Base-by-base conservation (phyloP, 768 basidiomycete genomes). In the Sistotremastrum niveocremeum region DNA sequence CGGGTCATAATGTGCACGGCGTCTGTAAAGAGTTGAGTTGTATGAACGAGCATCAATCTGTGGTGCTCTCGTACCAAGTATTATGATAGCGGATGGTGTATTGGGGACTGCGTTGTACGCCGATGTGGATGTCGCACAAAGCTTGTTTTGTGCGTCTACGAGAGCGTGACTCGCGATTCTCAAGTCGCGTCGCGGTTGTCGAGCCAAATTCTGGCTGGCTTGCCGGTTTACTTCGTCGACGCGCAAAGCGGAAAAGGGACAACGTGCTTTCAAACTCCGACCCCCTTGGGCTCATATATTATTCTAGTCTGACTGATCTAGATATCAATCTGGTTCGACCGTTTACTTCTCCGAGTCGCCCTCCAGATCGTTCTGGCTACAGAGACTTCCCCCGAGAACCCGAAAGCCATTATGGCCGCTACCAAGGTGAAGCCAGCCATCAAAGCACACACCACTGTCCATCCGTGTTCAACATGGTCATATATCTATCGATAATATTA, bases 381-480 rank as follows among this genome's bases (percentile, higher is more conserved):
- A 29, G 11, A 12, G 3, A 35, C 56, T 28, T 64, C 68, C 4
- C 79, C 81, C n/a, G 67, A 71, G 50, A 61, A 78, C 36, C 62
- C 65, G 40, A 70, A 60, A 0, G 67, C 57, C 7, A 79, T 57
- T 1, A 66, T 11, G 36, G 69, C 39, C 52, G 68, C 54, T 11
- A 69, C 32, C 9, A 56, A 44, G 30, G 76, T 58, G 7, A 79
- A 48, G 2, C 65, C 70, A 3, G 66, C 60, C 8, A 67, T 64
- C 9, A 82, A 56, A 29, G 73, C 53, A 49, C 71, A 77, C 5
- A 84, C 56, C 9, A 68, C 73, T 41, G 69, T 61, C 82, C 83
- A 85, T 5, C 83, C 83, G 10, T 66, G 60, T 32, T 47, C 58
- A 33, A 69, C 49, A 56, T 71, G 71, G 49, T 74, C 72, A 52